Conservation (phyloP, 202 grass and related monocot species). For the Carex arenaria region DNA sequence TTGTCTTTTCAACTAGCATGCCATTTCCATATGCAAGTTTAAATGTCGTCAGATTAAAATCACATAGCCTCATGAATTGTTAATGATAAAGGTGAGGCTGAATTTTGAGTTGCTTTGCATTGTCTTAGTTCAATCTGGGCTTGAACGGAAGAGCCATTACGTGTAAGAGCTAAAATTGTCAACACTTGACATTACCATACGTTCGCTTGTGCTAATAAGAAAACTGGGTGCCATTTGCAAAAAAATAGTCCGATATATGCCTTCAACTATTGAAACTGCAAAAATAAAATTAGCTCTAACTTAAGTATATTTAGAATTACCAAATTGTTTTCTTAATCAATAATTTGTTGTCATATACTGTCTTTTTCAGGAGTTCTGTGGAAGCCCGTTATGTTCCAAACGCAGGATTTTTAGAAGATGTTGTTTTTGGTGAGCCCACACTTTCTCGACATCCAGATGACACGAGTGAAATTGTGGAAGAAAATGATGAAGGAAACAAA, state of each 20-base stretch:
- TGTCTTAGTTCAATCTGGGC: neutral
- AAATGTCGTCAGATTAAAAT: neutral
- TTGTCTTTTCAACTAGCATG: neutral
- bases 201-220: neutral
- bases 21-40: neutral
- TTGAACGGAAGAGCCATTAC: neutral
- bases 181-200: neutral
- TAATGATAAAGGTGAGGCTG: neutral
- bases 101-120: neutral
- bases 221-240: neutral
- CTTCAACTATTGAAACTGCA: neutral
- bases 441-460: conserved; percentile 34
- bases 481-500: conserved; percentile 25
- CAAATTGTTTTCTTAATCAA: neutral
- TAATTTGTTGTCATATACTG: neutral
- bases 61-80: neutral
- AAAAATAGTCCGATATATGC: neutral
- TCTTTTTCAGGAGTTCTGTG: conserved; percentile 68
- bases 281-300: neutral
- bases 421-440: conserved; percentile 79
- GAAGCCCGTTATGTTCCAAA: conserved; percentile 78
- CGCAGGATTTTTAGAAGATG: conserved; percentile 82
- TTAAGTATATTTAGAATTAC: conserved; percentile 1
- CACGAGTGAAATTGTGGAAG: conserved; percentile 29
- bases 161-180: neutral